Conservation (phyloP, 2,329 filamentous ascomycete species). For the Fusarium sp. region DNA sequence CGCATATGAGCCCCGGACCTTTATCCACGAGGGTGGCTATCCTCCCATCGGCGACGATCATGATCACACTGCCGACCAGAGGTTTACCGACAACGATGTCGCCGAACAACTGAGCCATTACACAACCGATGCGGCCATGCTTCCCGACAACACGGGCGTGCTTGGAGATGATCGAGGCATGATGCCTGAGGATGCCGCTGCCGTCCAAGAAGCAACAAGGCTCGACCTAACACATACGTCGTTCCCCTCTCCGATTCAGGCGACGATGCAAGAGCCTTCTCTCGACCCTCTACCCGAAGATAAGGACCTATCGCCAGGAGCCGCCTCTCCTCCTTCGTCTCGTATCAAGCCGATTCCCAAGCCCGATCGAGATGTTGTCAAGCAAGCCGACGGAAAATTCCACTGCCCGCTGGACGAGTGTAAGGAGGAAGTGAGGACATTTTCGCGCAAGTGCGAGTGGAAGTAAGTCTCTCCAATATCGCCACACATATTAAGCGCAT, state of each 20-base stretch:
- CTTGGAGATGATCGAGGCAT: constrained; percentile 51
- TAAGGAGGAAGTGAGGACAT: constrained; percentile 71
- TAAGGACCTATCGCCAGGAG: constrained; percentile 51
- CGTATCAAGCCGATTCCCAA: constrained; percentile 69
- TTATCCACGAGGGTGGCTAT: constrained; percentile 62
- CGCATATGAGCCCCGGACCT: constrained; percentile 63
- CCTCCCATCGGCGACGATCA: constrained; percentile 60
- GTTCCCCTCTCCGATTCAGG: constrained; percentile 53
- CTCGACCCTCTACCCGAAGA: constrained; percentile 50
- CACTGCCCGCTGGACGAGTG: constrained; percentile 81
- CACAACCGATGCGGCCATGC: constrained; percentile 54
- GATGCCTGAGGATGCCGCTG: constrained; percentile 55
- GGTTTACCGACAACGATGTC: constrained; percentile 58
- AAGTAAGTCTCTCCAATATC: constrained; percentile 72
- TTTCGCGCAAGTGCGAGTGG: constrained; percentile 91
- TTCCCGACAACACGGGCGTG: constrained; percentile 53
- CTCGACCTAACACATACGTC: constrained; percentile 53
- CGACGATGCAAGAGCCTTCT: constrained; percentile 47
- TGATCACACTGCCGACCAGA: constrained; percentile 56
- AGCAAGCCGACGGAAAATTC: constrained; percentile 80
- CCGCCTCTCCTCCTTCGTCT: constrained; percentile 50
- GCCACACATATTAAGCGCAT: not conserved
- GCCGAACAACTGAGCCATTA: constrained; percentile 59
- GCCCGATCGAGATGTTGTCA: constrained; percentile 67
- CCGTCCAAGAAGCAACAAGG: constrained; percentile 53